A percentile compares a stretch with the other conserved stretches of the same genome.
phyloP scores from a whole-genome alignment of 129 eudicot species.

The Flaveria brownii region DNA sequence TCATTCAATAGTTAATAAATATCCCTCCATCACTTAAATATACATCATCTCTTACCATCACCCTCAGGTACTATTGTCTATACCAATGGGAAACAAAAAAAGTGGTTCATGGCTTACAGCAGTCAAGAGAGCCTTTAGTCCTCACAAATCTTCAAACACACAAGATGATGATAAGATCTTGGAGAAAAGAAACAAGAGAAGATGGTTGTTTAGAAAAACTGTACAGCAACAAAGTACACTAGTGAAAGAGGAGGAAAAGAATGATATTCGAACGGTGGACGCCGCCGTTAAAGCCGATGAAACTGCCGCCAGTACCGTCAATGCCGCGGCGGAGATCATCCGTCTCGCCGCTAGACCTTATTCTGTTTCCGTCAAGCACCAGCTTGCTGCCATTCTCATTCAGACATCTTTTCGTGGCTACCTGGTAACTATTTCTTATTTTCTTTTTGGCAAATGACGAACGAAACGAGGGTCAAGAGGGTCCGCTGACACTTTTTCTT shows the following conservation, averaged over 20 bases:
- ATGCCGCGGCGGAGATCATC: slow-evolving; percentile 60
- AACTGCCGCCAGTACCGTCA: slow-evolving; percentile 61
- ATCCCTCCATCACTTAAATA: background rate
- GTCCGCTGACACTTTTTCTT: no score
- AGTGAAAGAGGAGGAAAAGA: slow-evolving; percentile 13
- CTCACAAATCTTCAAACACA: slow-evolving; percentile 51
- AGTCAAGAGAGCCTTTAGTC: slow-evolving; percentile 73
- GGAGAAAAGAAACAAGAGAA: slow-evolving; percentile 66
- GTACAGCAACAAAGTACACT: slow-evolving; percentile 26
- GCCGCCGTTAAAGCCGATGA: slow-evolving; percentile 55
- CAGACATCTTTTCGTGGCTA: slow-evolving; percentile 92
- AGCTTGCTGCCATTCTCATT: slow-evolving; percentile 69
- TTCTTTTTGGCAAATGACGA: background rate
- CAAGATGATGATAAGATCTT: slow-evolving; percentile 42
- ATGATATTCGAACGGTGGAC: slow-evolving; percentile 40
- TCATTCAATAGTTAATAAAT: no score
- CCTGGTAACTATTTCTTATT: slow-evolving; percentile 38
- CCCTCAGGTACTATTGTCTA: background rate
- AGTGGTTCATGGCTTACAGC: slow-evolving; percentile 72
- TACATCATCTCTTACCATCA: background rate
- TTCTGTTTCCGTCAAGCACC: slow-evolving; percentile 41
- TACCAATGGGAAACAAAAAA: slow-evolving; percentile 58
- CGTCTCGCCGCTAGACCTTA: slow-evolving; percentile 46
- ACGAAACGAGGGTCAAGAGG: no score
- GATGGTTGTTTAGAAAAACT: slow-evolving; percentile 75